A percentile compares a stretch with the other conserved stretches of the same genome.
phyloP scores from a whole-genome alignment of 2,329 filamentous ascomycete genomes.

The Teratosphaeria pseudoeucalypti region DNA sequence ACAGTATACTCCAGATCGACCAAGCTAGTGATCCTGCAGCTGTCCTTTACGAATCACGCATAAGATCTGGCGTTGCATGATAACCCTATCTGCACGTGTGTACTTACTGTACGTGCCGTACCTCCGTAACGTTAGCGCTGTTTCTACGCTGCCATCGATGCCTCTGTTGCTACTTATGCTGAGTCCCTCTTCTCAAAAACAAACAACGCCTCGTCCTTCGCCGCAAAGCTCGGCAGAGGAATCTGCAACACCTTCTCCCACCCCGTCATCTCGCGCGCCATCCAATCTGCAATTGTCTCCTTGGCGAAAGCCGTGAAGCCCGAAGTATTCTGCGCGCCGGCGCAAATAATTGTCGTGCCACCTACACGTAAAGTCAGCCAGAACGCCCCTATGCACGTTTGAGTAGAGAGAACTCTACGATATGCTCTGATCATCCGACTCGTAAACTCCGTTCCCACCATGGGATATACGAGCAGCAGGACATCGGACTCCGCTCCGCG shows the following conservation, averaged over 20 bases:
- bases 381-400: background rate
- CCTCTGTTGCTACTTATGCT: background rate
- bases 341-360: constrained; percentile 57
- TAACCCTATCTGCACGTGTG: background rate
- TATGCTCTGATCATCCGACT: constrained; percentile 51
- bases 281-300: constrained; percentile 56
- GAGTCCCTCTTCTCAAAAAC: constrained; percentile 41
- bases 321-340: constrained; percentile 64
- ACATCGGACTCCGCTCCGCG: constrained; percentile 45
- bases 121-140: too few species aligned
- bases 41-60: background rate
- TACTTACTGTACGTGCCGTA: too few species aligned
- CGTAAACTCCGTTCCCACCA: constrained; percentile 59
- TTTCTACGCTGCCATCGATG: background rate
- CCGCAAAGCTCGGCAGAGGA: constrained; percentile 62
- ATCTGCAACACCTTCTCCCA: constrained; percentile 56
- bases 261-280: constrained; percentile 43
- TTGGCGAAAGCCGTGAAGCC: constrained; percentile 61
- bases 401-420: constrained; percentile 16
- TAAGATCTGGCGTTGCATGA: background rate
- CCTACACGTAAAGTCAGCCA: constrained; percentile 6
- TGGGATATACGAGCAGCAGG: constrained; percentile 62
- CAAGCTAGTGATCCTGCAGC: background rate
- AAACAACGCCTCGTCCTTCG: constrained; percentile 66
- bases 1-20: background rate